Evolutionary conservation across 495 filamentous ascomycete genomes (phyloP), one percentile per base, ranked within the genome.

Genomic region (Talaromyces nanjingensis): DNA sequence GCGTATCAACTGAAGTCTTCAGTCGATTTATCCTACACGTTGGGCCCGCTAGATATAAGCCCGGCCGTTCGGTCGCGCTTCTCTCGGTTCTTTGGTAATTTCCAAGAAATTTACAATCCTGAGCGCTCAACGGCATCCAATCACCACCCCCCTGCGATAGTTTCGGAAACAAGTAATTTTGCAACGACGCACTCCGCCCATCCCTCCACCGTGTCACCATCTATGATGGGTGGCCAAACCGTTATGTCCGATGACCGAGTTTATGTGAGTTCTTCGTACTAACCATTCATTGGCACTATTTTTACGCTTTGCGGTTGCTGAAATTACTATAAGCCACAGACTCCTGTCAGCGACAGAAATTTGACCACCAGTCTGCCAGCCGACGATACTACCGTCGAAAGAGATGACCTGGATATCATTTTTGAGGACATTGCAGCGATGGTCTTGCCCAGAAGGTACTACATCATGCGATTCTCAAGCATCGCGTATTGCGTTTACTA

Each of bases 391-490:
- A 24, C 18, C 11, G 25, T 8, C 34, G 67, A 65, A 18, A 25
- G 47, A 20, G 67, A 71, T n/a, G 63, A 56, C 45, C 69, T 70
- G 20, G 68, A 71, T 55, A 60, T 64, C 12, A 42, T 71, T 0
- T 71, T 71, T 45, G 69, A 69, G 31, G 69, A 70, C 47, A 69
- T 71, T 62, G 68, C 68, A 0, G 64, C 64, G 0, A 65, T 66
- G 8, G 65, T 69, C 11, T 66, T 67, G 9, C 22, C 65, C 2
- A 66, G 34, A 56, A 64, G 65, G 67, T 68, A 66, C 11, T 24
- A n/a, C 11, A 64, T 59, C 6, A 4, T 8, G 27, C 9, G 20
- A 14, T 45, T 8, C 11, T 5, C 3, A 58, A 16, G 18, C 42
- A 31, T 24, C 5, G 6, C 0, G 12, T 11, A 34, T 14, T 16